A percentile compares a stretch with the other conserved stretches of the same genome.
These are phyloP conservation scores for Boletus tylopilopsis DNA, from an alignment of 768 basidiomycete species.

Conservation along the genomic window DNA sequence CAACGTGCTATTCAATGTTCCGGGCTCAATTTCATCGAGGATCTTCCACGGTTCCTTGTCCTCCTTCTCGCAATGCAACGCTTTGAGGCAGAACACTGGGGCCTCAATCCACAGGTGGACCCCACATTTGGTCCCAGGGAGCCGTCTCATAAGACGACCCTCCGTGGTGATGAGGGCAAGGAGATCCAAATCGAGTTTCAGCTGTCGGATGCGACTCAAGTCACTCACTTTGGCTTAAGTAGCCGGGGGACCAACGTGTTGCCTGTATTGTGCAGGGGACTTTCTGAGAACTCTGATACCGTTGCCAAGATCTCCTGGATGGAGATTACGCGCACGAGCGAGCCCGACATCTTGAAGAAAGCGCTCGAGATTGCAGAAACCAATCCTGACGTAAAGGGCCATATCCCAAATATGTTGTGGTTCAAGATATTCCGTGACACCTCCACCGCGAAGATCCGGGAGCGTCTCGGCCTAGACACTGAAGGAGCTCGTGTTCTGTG, in stretches of 20 bases:
- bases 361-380: slow-evolving; percentile 3
- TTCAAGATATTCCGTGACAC: background rate
- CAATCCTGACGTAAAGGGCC: background rate
- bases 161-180: background rate
- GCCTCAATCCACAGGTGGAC: background rate
- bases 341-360: slow-evolving; percentile 2
- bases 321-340: background rate
- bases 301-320: background rate
- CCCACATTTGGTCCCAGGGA: background rate
- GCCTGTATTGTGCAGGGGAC: background rate
- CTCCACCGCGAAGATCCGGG: background rate
- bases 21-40: slow-evolving; percentile 9
- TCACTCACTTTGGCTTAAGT: slow-evolving; percentile 2
- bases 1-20: slow-evolving; percentile 5
- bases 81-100: slow-evolving; percentile 6
- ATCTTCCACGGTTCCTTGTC: slow-evolving; percentile 7
- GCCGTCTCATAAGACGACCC: background rate
- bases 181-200: background rate
- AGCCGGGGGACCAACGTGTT: slow-evolving; percentile 9
- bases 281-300: background rate
- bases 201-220: background rate
- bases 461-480: background rate
- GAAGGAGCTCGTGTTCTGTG: background rate
- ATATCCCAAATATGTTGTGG: background rate
- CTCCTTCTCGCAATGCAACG: slow-evolving; percentile 10